Conservation (phyloP, 108 stramenopile species). For the Schizochytrium sp. region DNA sequence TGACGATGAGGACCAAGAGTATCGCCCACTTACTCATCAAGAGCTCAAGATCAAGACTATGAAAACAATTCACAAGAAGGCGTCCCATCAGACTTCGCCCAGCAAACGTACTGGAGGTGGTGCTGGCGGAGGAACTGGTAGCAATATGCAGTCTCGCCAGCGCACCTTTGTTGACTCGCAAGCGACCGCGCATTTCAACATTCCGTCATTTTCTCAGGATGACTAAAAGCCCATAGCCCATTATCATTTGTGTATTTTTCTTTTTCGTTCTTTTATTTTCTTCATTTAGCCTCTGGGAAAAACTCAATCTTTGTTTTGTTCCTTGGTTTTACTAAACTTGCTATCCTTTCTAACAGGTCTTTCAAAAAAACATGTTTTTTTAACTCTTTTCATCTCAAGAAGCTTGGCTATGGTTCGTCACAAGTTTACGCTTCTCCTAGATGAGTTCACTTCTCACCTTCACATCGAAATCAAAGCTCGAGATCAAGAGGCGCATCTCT, state of each 20-base stretch:
- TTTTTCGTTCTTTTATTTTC: neutral
- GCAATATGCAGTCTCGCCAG: slow-evolving; percentile 2
- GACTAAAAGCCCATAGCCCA: neutral
- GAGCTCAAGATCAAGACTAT: slow-evolving; percentile 79
- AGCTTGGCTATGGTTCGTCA: no score
- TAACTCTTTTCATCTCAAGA: no score
- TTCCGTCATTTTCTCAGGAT: neutral
- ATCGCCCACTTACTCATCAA: slow-evolving; percentile 76
- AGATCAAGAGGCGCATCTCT: no score
- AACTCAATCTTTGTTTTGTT: no score
- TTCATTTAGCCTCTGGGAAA: no score
- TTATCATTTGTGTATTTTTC: slow-evolving; percentile 18
- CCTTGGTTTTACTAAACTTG: no score
- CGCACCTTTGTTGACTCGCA: slow-evolving; percentile 42
- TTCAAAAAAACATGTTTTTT: no score
- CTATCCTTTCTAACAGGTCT: no score
- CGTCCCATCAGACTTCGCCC: neutral
- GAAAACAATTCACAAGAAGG: slow-evolving; percentile 68
- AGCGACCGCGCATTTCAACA: slow-evolving; percentile 3
- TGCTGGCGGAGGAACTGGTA: neutral
- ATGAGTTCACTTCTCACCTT: no score
- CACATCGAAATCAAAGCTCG: no score
- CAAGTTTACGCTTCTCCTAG: no score
- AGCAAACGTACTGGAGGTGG: neutral
- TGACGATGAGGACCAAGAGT: slow-evolving; percentile 76